Percentiles rank a stretch among this genome's conserved stretches.
These are phyloP conservation scores for Debaryomycetaceae sp. DNA, from an alignment of 1,139 yeast genomes.

Conservation along the genomic window DNA sequence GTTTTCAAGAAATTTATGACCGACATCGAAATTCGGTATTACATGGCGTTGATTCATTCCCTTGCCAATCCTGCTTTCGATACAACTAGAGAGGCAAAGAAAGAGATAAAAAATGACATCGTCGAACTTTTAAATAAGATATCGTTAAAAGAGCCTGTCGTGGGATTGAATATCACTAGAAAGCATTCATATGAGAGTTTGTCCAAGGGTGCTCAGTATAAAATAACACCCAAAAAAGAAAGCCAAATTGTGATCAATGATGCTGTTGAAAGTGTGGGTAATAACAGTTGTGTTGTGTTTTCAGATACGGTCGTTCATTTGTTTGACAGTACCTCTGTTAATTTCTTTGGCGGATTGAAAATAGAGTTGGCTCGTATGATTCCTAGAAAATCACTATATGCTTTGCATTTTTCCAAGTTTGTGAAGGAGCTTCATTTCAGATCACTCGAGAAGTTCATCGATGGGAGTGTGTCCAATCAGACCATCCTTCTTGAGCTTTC, in stretches of 20 bases:
- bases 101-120: constrained; percentile 31
- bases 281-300: constrained; percentile 45
- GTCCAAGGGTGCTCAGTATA: constrained; percentile 6
- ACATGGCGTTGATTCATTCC: constrained; percentile 25
- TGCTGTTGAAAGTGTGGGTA: constrained; percentile 24
- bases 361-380: constrained; percentile 35
- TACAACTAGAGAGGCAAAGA: constrained; percentile 31
- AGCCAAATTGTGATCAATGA: constrained; percentile 11
- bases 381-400: constrained; percentile 72
- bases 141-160: constrained; percentile 25
- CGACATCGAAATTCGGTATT: constrained; percentile 27
- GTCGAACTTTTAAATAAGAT: constrained; percentile 23
- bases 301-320: constrained; percentile 65
- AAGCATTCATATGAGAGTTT: constrained; percentile 7
- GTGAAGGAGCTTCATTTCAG: constrained; percentile 70
- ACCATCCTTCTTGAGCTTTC: constrained; percentile 54
- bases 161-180: constrained; percentile 31
- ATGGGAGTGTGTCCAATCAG: constrained; percentile 48
- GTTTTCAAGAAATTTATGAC: constrained; percentile 24
- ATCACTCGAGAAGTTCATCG: constrained; percentile 54
- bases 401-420: constrained; percentile 63
- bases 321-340: constrained; percentile 30
- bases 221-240: constrained; percentile 1
- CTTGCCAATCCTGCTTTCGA: constrained; percentile 15
- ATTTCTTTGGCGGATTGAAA: constrained; percentile 29